Conservation (phyloP, 768 basidiomycete genomes). For the Tephrocybe sp. region DNA sequence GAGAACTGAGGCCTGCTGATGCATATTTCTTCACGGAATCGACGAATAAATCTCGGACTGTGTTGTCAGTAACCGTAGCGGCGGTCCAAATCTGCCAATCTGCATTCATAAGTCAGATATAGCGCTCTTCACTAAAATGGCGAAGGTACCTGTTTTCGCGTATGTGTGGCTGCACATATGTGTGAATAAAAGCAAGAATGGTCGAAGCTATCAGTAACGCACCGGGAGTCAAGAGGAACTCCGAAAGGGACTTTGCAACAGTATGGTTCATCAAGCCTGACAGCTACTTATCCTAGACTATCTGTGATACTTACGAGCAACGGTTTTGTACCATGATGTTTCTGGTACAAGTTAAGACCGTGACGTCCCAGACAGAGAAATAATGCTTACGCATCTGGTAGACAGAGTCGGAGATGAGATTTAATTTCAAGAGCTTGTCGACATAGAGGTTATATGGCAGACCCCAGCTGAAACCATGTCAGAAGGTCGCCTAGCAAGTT, state of each 20-base stretch:
- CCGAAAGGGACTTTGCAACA: constrained; percentile 35
- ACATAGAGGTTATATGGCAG: constrained; percentile 62
- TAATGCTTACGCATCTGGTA: constrained; percentile 42
- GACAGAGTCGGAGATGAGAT: constrained; percentile 47
- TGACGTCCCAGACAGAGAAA: background rate
- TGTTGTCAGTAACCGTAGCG: constrained; percentile 43
- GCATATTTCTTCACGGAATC: constrained; percentile 47
- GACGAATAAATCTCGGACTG: constrained; percentile 48
- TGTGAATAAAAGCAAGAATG: background rate
- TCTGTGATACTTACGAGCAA: constrained; percentile 30
- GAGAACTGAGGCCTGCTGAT: constrained; percentile 39
- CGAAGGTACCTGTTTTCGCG: constrained; percentile 45
- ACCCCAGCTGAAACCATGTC: constrained; percentile 41
- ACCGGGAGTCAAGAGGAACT: constrained; percentile 48
- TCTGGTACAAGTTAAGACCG: constrained; percentile 24
- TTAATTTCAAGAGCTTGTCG: constrained; percentile 53
- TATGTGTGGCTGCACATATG: constrained; percentile 40
- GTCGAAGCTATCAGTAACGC: constrained; percentile 5
- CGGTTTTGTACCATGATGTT: constrained; percentile 49
- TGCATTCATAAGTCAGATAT: constrained; percentile 10
- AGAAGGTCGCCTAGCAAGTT: background rate
- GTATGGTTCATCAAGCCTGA: background rate
- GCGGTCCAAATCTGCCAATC: constrained; percentile 64
- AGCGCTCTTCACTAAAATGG: background rate
- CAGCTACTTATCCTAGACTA: background rate